These are phyloP conservation scores for Plasmodium berghei DNA, from an alignment of 169 alveolate genomes.

Conservation along the genomic window DNA sequence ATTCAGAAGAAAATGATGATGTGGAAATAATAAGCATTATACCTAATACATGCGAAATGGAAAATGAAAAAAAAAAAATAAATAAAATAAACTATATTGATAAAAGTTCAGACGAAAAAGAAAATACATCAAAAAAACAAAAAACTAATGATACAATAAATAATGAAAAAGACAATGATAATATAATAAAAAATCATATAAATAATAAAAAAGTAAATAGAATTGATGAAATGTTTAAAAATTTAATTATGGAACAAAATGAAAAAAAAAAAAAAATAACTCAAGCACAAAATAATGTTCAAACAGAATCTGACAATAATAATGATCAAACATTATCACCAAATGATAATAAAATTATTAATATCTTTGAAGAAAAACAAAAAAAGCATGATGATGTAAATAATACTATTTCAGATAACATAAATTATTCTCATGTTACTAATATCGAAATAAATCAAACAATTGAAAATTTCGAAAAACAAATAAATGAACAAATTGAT, in stretches of 20 bases:
- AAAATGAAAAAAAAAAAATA: not conserved
- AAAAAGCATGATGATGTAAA: not conserved
- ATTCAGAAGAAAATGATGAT: not conserved
- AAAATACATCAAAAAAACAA: constrained; percentile 2
- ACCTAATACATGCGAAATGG: not conserved
- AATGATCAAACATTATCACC: not conserved
- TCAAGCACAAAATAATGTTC: not conserved
- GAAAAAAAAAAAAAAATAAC: constrained; percentile 12
- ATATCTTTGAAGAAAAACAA: not conserved
- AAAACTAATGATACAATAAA: not conserved
- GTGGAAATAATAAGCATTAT: not conserved
- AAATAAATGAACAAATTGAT: too few relatives aligned
- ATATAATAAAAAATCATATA: constrained; percentile 6
- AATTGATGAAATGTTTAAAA: constrained; percentile 76
- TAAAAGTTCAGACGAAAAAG: not conserved
- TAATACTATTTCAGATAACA: not conserved
- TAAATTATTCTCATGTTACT: too few relatives aligned
- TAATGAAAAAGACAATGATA: constrained; percentile 21
- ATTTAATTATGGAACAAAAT: constrained; percentile 29
- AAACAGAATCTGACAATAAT: not conserved
- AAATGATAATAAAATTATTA: not conserved
- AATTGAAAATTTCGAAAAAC: too few relatives aligned
- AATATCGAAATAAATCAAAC: too few relatives aligned
- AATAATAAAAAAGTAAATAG: constrained; percentile 30
- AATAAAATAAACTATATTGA: not conserved